Evolutionary conservation across 805 yeast species (phyloP), one percentile per base, ranked within the genome.

Genomic region (Suhomyces sp.): DNA sequence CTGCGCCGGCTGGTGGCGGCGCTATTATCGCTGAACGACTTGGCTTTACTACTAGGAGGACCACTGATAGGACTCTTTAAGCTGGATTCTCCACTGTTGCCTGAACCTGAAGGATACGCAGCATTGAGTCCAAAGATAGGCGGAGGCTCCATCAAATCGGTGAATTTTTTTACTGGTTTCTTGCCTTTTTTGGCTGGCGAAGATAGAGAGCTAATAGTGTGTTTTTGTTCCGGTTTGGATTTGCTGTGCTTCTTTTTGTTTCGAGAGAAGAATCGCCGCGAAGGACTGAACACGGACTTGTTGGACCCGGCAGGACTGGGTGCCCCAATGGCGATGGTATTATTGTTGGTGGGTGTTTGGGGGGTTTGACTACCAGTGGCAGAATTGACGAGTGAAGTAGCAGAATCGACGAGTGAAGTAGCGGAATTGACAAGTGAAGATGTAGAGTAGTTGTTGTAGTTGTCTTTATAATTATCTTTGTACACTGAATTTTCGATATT

Each of bases 81-180:
- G 20, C 40, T 20, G 10, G 43, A 24, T 13, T 17, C 17, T n/a
- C 29, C 22, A 17, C 13, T 13, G 15, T 9, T 13, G 12, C 31
- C 31, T 15, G 52, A 47, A 20, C 39, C 21, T 39, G 46, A 31
- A 10, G 50, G 50, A 40, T 46, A 44, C 29, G 53, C 50, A 20
- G 44, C 50, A 31, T 48, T 52, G 21, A 52, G 47, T 2, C 67
- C 66, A 39, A 73, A 69, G 7, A 69, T 56, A 8, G 71, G 68
- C 5, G 78, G 79, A 3, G 79, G 79, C 46, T 63, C 75, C 55
- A 64, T 56, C 33, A 72, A 64, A 52, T 63, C 70, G 7, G 63
- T 52, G 43, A 54, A 62, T 33, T 56, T 54, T 15, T 52, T 52
- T 17, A 41, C 49, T 15, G 41, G 25, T 12, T 49, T 37, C 43